These are phyloP conservation scores for Datisca glomerata DNA, from an alignment of 306 rosid genomes.

Conservation along the genomic window DNA sequence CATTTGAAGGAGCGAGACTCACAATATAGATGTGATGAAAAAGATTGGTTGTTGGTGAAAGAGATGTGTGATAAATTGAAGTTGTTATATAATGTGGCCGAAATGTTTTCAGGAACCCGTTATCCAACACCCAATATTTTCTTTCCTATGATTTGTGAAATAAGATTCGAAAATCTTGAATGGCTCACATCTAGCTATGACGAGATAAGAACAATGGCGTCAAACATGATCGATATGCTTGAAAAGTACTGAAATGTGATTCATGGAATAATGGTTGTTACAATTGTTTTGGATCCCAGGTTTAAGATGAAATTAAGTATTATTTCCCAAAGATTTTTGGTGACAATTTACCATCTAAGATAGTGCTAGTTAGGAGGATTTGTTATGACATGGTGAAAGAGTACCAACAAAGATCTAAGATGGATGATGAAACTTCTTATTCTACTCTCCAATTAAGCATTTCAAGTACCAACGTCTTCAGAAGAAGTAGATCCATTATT, in stretches of 20 bases:
- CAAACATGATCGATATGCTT: neutral
- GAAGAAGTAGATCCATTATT: neutral
- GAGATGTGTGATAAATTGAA: neutral
- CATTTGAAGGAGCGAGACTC: neutral
- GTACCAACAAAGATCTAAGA: neutral
- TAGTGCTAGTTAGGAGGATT: neutral
- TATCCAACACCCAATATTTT: neutral
- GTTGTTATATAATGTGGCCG: neutral
- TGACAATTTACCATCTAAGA: no score
- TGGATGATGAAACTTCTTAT: neutral
- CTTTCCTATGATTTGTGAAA: slow-evolving; percentile 1
- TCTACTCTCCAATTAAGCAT: no score
- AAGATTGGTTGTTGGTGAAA: neutral
- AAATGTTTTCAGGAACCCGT: neutral
- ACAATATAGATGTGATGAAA: neutral
- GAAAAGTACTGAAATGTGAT: no score
- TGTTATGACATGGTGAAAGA: neutral
- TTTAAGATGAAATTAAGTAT: neutral
- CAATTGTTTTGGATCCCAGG: neutral
- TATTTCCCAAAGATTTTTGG: neutral
- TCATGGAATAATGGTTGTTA: neutral
- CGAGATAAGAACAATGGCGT: neutral
- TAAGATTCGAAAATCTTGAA: neutral
- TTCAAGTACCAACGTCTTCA: no score
- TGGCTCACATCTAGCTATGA: neutral